These are phyloP conservation scores for Penicillium macrosclerotiorum DNA, from an alignment of 495 filamentous ascomycete genomes.

Conservation along the genomic window DNA sequence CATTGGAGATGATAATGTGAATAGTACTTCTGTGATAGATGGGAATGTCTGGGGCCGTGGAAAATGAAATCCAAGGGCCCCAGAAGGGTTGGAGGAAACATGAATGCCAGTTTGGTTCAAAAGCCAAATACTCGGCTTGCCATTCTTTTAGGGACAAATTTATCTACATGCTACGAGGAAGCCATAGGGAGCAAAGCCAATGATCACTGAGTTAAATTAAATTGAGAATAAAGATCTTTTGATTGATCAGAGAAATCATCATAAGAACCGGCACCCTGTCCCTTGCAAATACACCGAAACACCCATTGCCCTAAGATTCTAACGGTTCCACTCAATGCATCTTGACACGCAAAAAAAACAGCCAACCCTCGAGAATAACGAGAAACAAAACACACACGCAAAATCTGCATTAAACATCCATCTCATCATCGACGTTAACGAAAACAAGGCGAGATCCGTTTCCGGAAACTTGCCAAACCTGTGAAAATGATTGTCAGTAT, in stretches of 20 bases:
- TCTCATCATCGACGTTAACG: slow-evolving; percentile 59
- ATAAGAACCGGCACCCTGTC: slow-evolving; percentile 14
- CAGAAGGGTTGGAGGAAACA: too few species aligned
- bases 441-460: slow-evolving; percentile 87
- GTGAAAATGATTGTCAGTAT: slow-evolving; percentile 19
- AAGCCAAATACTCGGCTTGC: too few species aligned
- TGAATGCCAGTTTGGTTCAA: too few species aligned
- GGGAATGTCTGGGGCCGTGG: too few species aligned
- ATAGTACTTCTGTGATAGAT: not conserved
- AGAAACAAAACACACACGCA: slow-evolving; percentile 1
- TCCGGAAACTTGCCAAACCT: slow-evolving; percentile 95
- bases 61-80: too few species aligned
- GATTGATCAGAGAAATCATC: slow-evolving; percentile 15
- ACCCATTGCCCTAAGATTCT: slow-evolving; percentile 21
- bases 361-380: slow-evolving; percentile 10
- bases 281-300: slow-evolving; percentile 22
- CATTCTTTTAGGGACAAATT: slow-evolving; percentile 3
- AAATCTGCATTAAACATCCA: slow-evolving; percentile 41
- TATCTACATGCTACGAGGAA: too few species aligned
- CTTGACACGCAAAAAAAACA: slow-evolving; percentile 16
- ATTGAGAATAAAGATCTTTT: slow-evolving; percentile 21
- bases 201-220: slow-evolving; percentile 8
- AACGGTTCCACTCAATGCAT: slow-evolving; percentile 26
- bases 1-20: not conserved
- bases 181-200: too few species aligned